phyloP scores from a whole-genome alignment of 2,329 filamentous ascomycete species.

The Lasiodiplodia theobromae region DNA sequence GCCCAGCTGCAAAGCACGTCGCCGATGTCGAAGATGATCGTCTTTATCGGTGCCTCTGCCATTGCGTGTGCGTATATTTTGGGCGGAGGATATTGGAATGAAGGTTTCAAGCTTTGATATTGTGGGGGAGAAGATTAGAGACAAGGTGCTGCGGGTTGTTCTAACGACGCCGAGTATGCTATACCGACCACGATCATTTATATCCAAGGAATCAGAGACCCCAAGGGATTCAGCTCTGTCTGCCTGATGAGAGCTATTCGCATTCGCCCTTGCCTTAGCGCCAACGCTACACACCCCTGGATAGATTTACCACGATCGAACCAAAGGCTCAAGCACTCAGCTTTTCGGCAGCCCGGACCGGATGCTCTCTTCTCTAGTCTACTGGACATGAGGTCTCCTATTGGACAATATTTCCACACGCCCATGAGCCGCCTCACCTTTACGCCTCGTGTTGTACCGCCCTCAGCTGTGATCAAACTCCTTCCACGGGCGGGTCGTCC shows the following conservation, averaged over 20 bases:
- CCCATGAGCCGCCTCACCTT: background rate
- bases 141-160: background rate
- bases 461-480: background rate
- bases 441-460: background rate
- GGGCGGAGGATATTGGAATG: background rate
- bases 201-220: background rate
- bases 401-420: background rate
- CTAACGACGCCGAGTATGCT: background rate
- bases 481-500: background rate
- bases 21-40: conserved; percentile 46
- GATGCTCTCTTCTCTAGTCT: background rate
- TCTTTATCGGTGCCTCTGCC: conserved; percentile 7
- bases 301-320: too few relatives aligned
- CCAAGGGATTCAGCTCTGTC: background rate
- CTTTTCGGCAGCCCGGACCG: background rate
- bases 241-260: background rate
- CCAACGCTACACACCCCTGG: too few relatives aligned
- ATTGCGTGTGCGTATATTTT: background rate
- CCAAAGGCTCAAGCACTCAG: background rate
- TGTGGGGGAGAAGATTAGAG: background rate
- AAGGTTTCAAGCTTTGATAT: background rate
- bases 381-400: background rate
- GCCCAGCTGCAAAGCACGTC: conserved; percentile 47
- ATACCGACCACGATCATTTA: background rate
- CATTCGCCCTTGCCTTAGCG: background rate